phyloP scores from a whole-genome alignment of 345 rosid genomes.

The Toxicodendron radicans region DNA sequence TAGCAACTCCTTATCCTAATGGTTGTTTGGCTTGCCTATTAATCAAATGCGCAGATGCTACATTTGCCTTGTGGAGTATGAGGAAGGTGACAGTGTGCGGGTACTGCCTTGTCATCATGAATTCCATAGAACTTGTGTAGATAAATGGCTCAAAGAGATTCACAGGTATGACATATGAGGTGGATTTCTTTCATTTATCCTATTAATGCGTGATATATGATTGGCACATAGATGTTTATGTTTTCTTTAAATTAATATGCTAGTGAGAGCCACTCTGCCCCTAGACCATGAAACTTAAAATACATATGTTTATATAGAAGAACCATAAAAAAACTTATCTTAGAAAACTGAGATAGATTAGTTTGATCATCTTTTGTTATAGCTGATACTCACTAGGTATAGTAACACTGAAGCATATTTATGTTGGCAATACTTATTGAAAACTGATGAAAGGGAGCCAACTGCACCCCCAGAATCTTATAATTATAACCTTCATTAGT shows the following conservation, averaged over 20 bases:
- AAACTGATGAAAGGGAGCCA: neutral
- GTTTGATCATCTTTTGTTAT: neutral
- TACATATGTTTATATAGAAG: neutral
- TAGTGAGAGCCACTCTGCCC: neutral
- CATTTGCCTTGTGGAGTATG: constrained; percentile 96
- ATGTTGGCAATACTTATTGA: neutral
- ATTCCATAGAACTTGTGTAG: constrained; percentile 79
- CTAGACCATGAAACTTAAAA: neutral
- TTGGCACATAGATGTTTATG: neutral
- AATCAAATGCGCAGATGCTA: constrained; percentile 60
- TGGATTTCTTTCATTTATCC: neutral
- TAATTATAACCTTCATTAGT: neutral
- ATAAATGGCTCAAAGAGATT: constrained; percentile 97
- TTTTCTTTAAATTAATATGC: neutral
- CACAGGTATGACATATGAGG: constrained; percentile 62
- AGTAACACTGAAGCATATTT: neutral
- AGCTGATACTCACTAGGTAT: neutral
- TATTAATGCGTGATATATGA: neutral
- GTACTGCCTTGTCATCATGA: constrained; percentile 89
- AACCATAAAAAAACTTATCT: neutral
- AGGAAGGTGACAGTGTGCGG: constrained; percentile 86
- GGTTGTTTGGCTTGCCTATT: constrained; percentile 3
- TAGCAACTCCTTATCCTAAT: constrained; percentile 8
- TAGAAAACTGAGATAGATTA: neutral
- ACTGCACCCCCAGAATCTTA: neutral